Evolutionary conservation across 306 rosid species (phyloP).

Genomic region (Myrica gale): DNA sequence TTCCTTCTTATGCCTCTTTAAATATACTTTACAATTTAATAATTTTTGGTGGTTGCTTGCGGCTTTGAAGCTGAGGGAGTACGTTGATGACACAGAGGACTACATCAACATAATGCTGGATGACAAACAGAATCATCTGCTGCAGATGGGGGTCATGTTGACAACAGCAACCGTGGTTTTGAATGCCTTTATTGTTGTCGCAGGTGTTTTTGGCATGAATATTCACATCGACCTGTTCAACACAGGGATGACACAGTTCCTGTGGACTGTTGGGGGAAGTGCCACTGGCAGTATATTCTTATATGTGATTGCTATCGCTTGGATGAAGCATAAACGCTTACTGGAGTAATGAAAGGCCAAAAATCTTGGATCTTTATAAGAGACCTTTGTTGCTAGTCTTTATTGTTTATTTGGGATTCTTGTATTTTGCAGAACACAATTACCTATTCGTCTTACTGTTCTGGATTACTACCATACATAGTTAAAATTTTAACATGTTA

Average conservation of each 20-base stretch:
- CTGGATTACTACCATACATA: background rate
- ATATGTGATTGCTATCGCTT: constrained; percentile 55
- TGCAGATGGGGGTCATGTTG: constrained; percentile 98
- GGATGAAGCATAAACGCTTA: constrained; percentile 72
- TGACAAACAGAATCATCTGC: constrained; percentile 96
- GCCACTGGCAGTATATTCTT: constrained; percentile 41
- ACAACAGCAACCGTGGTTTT: constrained; percentile 91
- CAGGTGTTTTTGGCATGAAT: constrained; percentile 94
- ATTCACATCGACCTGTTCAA: constrained; percentile 68
- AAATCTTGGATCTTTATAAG: too few species aligned
- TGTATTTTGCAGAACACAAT: too few species aligned
- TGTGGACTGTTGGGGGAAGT: constrained; percentile 67
- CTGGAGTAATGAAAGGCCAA: constrained; percentile 41
- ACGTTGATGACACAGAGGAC: constrained; percentile 96
- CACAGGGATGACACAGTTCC: constrained; percentile 54
- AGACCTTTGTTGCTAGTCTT: too few species aligned
- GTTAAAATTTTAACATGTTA: too few species aligned
- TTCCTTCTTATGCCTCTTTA: too few species aligned
- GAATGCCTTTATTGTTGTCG: constrained; percentile 83
- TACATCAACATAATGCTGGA: constrained; percentile 99
- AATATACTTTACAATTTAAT: background rate
- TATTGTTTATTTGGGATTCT: too few species aligned
- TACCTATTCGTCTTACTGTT: background rate
- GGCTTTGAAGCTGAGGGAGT: constrained; percentile 75
- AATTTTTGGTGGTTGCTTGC: constrained; percentile 11